Percentiles rank a stretch among this genome's conserved stretches.
Evolutionary conservation across 2,329 filamentous ascomycete species (phyloP).

Genomic region (Botryotinia calthae): DNA sequence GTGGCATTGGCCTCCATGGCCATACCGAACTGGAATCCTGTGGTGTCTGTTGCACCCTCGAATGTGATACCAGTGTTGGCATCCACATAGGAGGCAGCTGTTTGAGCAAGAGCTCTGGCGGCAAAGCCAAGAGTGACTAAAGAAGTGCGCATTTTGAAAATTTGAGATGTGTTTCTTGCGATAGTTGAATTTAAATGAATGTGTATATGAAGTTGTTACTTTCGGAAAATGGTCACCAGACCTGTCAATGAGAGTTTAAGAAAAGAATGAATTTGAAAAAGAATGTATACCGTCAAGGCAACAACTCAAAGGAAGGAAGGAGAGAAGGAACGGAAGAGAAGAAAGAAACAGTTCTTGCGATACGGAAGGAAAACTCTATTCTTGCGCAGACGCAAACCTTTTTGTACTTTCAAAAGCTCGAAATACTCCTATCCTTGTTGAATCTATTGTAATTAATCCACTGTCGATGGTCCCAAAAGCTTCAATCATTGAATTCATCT

Average conservation of each 20-base stretch:
- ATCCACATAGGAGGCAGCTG: conserved; percentile 41
- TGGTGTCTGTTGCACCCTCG: conserved; percentile 39
- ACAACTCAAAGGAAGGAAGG: conserved; percentile 2
- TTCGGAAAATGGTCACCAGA: conserved; percentile 11
- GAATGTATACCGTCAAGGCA: conserved; percentile 20
- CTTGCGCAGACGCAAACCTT: conserved; percentile 2
- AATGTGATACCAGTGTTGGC: conserved; percentile 48
- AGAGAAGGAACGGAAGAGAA: conserved; percentile 10
- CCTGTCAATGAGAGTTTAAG: conserved; percentile 14
- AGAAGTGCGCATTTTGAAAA: conserved; percentile 16
- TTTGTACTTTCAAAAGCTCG: conserved; percentile 9
- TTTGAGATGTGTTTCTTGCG: not conserved
- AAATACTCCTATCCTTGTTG: not conserved
- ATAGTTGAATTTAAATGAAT: conserved; percentile 1
- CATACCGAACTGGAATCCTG: conserved; percentile 49
- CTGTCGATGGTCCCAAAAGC: not conserved
- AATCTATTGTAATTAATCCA: not conserved
- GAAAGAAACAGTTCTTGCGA: conserved; percentile 6
- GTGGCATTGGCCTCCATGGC: conserved; percentile 49
- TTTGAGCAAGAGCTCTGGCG: conserved; percentile 24
- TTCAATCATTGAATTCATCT: conserved; percentile 7
- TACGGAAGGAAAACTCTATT: not conserved
- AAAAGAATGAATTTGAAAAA: conserved; percentile 20
- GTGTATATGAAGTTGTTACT: not conserved
- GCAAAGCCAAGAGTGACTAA: conserved; percentile 11